A percentile compares a stretch with the other conserved stretches of the same genome.
These are phyloP conservation scores for Hippophae rhamnoides DNA, from an alignment of 306 rosid species.

Conservation along the genomic window DNA sequence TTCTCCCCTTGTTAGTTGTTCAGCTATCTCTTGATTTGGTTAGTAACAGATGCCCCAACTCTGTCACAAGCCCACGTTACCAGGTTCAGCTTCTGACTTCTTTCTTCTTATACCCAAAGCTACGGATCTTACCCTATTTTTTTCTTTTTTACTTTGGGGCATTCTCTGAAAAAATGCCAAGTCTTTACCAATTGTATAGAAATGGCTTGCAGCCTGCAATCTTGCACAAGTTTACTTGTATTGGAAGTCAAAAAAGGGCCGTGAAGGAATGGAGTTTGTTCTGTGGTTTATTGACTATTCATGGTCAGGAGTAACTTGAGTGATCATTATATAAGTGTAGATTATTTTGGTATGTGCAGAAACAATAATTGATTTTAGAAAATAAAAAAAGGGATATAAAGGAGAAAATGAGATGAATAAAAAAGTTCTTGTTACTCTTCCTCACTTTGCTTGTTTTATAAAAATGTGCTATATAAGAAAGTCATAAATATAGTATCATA, in stretches of 20 bases:
- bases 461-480: no score
- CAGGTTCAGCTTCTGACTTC: no score
- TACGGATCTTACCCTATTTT: neutral
- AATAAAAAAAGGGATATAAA: no score
- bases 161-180: neutral
- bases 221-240: neutral
- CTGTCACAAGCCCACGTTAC: no score
- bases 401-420: conserved; percentile 19
- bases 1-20: no score
- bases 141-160: neutral
- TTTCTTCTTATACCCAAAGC: neutral
- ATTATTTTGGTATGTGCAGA: neutral
- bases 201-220: neutral
- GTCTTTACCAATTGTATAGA: neutral
- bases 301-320: neutral
- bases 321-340: neutral
- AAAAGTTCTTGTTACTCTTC: conserved; percentile 23
- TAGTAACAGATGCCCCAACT: no score
- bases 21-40: conserved; percentile 1
- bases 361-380: neutral
- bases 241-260: neutral
- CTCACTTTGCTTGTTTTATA: conserved; percentile 4
- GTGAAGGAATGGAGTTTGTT: neutral
- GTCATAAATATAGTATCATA: neutral
- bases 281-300: neutral